Conservation (phyloP, 2,329 filamentous ascomycete species). For the Colletotrichum salicis region DNA sequence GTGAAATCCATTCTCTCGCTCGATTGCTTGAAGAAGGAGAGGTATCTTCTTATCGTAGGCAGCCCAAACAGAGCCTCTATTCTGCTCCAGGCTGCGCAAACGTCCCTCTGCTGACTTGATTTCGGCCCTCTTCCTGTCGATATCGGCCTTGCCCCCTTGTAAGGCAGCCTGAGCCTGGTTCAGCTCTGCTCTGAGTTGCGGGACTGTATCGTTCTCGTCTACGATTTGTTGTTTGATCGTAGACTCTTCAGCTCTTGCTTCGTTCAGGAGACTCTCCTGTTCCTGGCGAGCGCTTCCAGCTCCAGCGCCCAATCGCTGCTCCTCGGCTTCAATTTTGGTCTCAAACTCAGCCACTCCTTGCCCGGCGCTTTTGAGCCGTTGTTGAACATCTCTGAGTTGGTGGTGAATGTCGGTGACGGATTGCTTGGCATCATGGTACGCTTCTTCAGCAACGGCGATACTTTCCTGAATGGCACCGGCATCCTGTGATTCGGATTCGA, state of each 20-base stretch:
- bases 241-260: slow-evolving; percentile 38
- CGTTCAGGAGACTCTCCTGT: slow-evolving; percentile 43
- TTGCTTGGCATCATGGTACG: slow-evolving; percentile 62
- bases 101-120: slow-evolving; percentile 31
- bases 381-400: slow-evolving; percentile 69
- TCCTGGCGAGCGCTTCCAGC: slow-evolving; percentile 75
- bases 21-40: slow-evolving; percentile 74
- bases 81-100: slow-evolving; percentile 21
- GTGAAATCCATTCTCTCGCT: slow-evolving; percentile 74
- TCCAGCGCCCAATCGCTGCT: slow-evolving; percentile 70
- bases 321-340: slow-evolving; percentile 64
- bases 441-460: slow-evolving; percentile 39
- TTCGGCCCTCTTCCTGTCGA: slow-evolving; percentile 36
- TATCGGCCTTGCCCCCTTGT: not conserved
- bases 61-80: slow-evolving; percentile 64
- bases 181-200: slow-evolving; percentile 8
- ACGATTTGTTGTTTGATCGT: slow-evolving; percentile 33
- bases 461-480: slow-evolving; percentile 4
- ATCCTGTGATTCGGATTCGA: slow-evolving; percentile 14
- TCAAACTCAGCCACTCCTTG: slow-evolving; percentile 57
- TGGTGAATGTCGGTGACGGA: slow-evolving; percentile 68
- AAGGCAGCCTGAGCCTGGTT: slow-evolving; percentile 8
- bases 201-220: not conserved
- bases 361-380: slow-evolving; percentile 65
- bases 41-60: slow-evolving; percentile 74